These are phyloP conservation scores for Herpetospermum pedunculosum DNA, from an alignment of 306 rosid species.

Conservation along the genomic window DNA sequence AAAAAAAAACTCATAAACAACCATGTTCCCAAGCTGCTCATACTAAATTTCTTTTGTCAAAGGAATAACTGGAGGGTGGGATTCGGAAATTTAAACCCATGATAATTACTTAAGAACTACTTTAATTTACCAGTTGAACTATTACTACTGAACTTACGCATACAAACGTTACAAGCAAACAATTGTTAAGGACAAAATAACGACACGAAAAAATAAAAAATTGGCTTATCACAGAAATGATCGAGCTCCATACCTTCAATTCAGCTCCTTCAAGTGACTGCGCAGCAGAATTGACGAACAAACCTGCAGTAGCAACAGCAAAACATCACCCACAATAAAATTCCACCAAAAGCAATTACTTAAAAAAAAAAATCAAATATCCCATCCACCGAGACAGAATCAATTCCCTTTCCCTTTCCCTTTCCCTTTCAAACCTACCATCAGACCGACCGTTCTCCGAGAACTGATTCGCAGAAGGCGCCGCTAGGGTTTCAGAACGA, in stretches of 20 bases:
- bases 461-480: slow-evolving; percentile 16
- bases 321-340: slow-evolving; percentile 6
- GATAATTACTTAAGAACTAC: not conserved
- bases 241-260: slow-evolving; percentile 47
- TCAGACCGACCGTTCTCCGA: slow-evolving; percentile 22
- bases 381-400: not conserved
- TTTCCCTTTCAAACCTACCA: slow-evolving; percentile 26
- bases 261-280: slow-evolving; percentile 25
- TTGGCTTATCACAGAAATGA: not conserved
- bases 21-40: too few relatives aligned
- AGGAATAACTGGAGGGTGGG: too few relatives aligned
- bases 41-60: too few relatives aligned
- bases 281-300: slow-evolving; percentile 23
- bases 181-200: not conserved
- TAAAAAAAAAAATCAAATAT: not conserved
- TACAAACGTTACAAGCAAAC: not conserved
- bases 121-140: not conserved
- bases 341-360: not conserved
- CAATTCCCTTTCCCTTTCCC: not conserved
- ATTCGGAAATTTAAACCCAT: too few relatives aligned
- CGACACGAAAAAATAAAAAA: not conserved
- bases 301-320: slow-evolving; percentile 34
- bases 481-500: slow-evolving; percentile 54
- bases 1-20: not conserved
- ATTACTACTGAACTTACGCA: not conserved